Base-by-base conservation (phyloP, 306 rosid genomes). In the Ammopiptanthus mongolicus region DNA sequence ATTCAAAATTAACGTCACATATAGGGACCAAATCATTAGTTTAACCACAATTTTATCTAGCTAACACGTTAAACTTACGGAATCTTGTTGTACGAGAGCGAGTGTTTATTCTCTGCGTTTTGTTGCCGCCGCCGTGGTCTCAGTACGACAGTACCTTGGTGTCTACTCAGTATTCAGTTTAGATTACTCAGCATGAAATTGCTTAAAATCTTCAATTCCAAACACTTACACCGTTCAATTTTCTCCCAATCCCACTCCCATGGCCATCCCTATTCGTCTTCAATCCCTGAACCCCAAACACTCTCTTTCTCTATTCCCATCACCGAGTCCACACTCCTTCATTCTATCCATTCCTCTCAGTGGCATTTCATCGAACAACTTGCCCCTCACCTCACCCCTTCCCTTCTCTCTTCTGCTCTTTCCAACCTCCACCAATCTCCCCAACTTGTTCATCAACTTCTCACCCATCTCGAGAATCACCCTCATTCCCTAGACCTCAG, bases 321-420 rank as follows among this genome's bases (percentile, higher is more conserved):
- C 63, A 79, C 96, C 19, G 80, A 67, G 5, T 14, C 80, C 3
- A 42, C n/a, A 2, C 78, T 93, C 0, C 72, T 85, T 3, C 19
- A 66, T 67, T 78, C 82, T 0, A 84, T 88, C 51, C 73, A 83
- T 8, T 78, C 96, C 62, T 93, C 94, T 81, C 90, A 88, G 81
- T 93, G 98, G 97, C 89, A 91, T 88, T 89, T 86, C 42, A 82
- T 91, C 97, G 39, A 93, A 86, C 96, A 85, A 7, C 53, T 84
- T 33, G 81, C 83, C 0, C 83, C 86, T 13, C 66, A 81, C 28
- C 71, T 89, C 15, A 65, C 88, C 6, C 73, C 97, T 12, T 78
- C 91, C 33, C 74, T 85, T 15, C 61, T 87, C 68, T 83, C 93
- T 5, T 73, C 87, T 13, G 51, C 90, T 67, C 81, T 91, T 11